Evolutionary conservation across 2,329 filamentous ascomycete genomes (phyloP).

Genomic region (Scedosporium minutisporum): DNA sequence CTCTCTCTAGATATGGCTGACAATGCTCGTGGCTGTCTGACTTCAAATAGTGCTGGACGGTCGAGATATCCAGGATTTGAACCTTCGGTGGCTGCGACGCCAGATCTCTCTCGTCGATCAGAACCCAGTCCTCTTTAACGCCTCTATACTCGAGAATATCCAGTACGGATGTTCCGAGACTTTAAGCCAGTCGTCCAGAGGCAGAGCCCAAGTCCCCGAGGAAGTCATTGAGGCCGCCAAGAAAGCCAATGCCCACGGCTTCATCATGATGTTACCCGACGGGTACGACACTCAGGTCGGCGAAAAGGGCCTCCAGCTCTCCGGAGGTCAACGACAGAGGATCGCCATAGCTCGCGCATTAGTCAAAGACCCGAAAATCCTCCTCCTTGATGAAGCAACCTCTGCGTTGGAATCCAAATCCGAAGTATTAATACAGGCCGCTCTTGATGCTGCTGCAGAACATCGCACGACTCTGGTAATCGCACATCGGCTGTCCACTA

Average conservation of each 20-base stretch:
- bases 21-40: conserved; percentile 9
- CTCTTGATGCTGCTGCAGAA: conserved; percentile 43
- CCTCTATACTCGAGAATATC: conserved; percentile 42
- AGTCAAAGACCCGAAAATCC: conserved; percentile 50
- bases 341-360: conserved; percentile 59
- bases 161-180: conserved; percentile 33
- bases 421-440: conserved; percentile 43
- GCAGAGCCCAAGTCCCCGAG: too few species aligned
- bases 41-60: conserved; percentile 33
- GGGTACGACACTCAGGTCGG: conserved; percentile 55
- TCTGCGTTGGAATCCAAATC: conserved; percentile 41
- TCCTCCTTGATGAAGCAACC: conserved; percentile 62
- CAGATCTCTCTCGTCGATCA: conserved; percentile 15
- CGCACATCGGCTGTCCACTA: conserved; percentile 50
- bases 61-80: conserved; percentile 9
- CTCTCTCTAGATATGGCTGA: too few species aligned
- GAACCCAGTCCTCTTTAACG: conserved; percentile 44
- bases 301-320: conserved; percentile 54
- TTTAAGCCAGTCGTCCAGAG: conserved; percentile 30
- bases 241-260: conserved; percentile 43
- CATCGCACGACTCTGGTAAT: conserved; percentile 60
- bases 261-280: conserved; percentile 37
- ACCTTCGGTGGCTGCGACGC: too few species aligned
- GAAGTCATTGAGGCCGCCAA: conserved; percentile 28
- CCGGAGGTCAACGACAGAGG: conserved; percentile 57